Base-by-base conservation (phyloP, 2,329 filamentous ascomycete genomes). In the Venturia aucupariae region DNA sequence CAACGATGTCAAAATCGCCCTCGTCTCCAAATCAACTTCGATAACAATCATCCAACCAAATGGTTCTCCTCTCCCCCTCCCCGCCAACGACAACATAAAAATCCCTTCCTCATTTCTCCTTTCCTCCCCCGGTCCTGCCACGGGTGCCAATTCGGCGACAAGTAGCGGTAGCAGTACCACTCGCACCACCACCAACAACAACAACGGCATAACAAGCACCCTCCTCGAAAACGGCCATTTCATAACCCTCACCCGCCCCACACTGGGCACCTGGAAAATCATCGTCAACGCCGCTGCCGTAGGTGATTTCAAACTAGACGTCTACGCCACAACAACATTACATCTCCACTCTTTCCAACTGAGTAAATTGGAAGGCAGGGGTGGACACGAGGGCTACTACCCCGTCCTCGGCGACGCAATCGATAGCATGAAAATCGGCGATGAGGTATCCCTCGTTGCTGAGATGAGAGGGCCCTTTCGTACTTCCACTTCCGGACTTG, bases 301-400 rank as follows among this genome's bases (percentile, higher is more conserved):
- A 7, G 41, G 59, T 5, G 59, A 60, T 1, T 60, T 27, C 59
- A 42, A 41, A 27, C 11, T 60, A 11, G 38, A 60, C 15, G n/a
- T 60, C 6, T 60, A 60, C 35, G 59, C 27, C n/a, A 60, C 59
- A 3, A 38, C 59, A 3, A 42, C 59, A 2, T n/a, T 60, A 15
- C 59, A 60, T 38, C 35, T 60, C 41, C 59, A 41, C 8, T 60
- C 59, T 17, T 60, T 60, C n/a, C 2, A n/a, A 13, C 35, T 60
- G n/a, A 27, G 35, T 4, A 17, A 27, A 39, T 22, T 60, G 22
- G 19, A 41, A 44, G 59, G 59, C 17, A n/a, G 59, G 2, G n/a
- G 17, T 5, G 59, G 59, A 3, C 59, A 60, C 35, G 35, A 60
- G 19, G 59, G 59, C 22, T 60, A 42, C 17, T 60, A 60, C 30